These are phyloP conservation scores for Thymus quinquecostatus DNA, from an alignment of 257 asterid genomes.

Conservation along the genomic window DNA sequence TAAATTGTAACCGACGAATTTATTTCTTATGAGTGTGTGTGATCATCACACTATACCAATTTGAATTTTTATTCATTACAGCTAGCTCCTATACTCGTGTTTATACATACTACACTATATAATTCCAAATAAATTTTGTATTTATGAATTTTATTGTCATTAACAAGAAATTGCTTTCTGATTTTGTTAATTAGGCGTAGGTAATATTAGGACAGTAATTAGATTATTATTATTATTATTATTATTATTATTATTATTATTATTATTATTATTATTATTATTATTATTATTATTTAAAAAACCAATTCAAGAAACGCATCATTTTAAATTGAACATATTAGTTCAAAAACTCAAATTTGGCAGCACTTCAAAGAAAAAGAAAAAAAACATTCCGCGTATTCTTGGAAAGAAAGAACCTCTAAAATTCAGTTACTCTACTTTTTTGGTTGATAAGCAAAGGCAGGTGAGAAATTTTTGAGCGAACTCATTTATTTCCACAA, in stretches of 20 bases:
- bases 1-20: constrained; percentile 51
- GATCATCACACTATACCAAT: no score
- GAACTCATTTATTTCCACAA: constrained; percentile 30
- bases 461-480: constrained; percentile 10
- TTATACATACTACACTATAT: no score
- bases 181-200: neutral
- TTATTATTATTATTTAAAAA: no score
- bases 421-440: neutral
- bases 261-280: no score
- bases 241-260: no score
- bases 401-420: neutral
- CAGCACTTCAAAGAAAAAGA: neutral
- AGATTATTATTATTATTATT: no score
- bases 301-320: no score
- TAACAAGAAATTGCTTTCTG: neutral
- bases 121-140: no score
- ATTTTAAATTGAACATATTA: no score
- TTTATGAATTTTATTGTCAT: neutral
- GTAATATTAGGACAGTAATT: no score
- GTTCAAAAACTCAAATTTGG: neutral
- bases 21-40: constrained; percentile 9
- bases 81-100: no score
- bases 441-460: constrained; percentile 2
- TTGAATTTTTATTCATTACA: no score
- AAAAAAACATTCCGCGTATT: neutral